phyloP scores from a whole-genome alignment of 129 eudicot genomes.

The Helianthus annuus region DNA sequence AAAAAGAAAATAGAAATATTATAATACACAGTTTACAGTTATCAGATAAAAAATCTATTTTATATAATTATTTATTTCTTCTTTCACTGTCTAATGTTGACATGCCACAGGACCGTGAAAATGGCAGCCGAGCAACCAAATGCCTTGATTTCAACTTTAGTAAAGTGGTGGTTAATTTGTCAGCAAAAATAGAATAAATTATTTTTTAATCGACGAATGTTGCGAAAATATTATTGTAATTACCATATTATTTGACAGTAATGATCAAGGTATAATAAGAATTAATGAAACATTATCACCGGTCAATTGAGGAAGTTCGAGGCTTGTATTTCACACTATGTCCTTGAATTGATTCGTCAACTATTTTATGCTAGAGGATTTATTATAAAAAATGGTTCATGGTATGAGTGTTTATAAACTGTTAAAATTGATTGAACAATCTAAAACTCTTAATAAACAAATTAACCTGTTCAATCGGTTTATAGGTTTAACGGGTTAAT shows the following conservation, averaged over 20 bases:
- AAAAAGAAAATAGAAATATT: background rate
- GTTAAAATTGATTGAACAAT: background rate
- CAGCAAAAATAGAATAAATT: background rate
- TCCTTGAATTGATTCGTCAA: too few relatives aligned
- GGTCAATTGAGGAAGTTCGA: background rate
- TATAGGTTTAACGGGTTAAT: too few relatives aligned
- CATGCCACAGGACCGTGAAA: constrained; percentile 35
- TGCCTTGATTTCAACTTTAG: constrained; percentile 16
- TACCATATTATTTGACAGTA: too few relatives aligned
- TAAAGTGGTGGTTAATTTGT: constrained; percentile 4
- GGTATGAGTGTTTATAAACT: background rate
- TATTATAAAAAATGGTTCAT: background rate
- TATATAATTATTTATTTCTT: background rate
- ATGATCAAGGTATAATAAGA: too few relatives aligned
- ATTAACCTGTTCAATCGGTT: too few relatives aligned
- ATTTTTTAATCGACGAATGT: background rate
- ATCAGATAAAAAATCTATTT: background rate
- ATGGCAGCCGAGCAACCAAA: constrained; percentile 22
- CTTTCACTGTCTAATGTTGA: constrained; percentile 24
- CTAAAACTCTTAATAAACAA: background rate
- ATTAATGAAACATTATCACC: too few relatives aligned
- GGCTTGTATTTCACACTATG: background rate
- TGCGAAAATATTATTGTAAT: background rate
- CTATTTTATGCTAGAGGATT: background rate
- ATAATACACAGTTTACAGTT: background rate